phyloP scores from a whole-genome alignment of 495 filamentous ascomycete genomes.

The Aspergillus ostianus region DNA sequence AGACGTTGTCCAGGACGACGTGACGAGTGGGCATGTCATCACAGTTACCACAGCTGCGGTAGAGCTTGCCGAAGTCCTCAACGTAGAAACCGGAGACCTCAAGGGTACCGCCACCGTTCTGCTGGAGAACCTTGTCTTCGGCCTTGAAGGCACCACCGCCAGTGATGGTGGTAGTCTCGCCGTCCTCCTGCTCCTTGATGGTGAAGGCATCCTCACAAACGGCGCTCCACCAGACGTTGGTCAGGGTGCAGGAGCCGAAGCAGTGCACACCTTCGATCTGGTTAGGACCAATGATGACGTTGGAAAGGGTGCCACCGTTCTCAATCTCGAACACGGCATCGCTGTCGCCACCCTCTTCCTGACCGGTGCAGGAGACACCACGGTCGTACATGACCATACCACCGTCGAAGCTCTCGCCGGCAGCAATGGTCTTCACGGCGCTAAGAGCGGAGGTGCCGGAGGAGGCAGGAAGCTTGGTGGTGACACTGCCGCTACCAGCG shows the following conservation, averaged over 20 bases:
- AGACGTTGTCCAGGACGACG: constrained; percentile 50
- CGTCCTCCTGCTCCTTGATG: constrained; percentile 30
- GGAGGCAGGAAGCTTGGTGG: background rate
- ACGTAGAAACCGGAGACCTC: constrained; percentile 56
- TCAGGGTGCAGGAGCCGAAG: constrained; percentile 47
- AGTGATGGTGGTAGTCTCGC: constrained; percentile 40
- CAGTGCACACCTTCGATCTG: constrained; percentile 56
- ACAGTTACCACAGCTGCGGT: constrained; percentile 61
- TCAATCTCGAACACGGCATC: constrained; percentile 53
- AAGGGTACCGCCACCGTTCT: constrained; percentile 59
- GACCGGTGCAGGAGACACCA: constrained; percentile 39
- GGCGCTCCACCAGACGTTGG: constrained; percentile 51
- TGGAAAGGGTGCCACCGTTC: constrained; percentile 50
- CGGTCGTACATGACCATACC: constrained; percentile 46
- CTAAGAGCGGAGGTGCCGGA: background rate
- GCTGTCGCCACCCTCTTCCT: constrained; percentile 46
- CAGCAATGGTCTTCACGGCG: constrained; percentile 23
- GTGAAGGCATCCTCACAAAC: constrained; percentile 20
- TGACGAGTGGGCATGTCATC: constrained; percentile 36
- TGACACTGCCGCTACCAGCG: background rate
- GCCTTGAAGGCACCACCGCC: constrained; percentile 58
- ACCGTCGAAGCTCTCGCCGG: constrained; percentile 42
- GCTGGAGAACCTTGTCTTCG: constrained; percentile 60
- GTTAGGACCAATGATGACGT: constrained; percentile 52
- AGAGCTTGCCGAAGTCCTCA: constrained; percentile 50